Evolutionary conservation across 257 asterid species (phyloP).

Genomic region (Echium plantagineum): DNA sequence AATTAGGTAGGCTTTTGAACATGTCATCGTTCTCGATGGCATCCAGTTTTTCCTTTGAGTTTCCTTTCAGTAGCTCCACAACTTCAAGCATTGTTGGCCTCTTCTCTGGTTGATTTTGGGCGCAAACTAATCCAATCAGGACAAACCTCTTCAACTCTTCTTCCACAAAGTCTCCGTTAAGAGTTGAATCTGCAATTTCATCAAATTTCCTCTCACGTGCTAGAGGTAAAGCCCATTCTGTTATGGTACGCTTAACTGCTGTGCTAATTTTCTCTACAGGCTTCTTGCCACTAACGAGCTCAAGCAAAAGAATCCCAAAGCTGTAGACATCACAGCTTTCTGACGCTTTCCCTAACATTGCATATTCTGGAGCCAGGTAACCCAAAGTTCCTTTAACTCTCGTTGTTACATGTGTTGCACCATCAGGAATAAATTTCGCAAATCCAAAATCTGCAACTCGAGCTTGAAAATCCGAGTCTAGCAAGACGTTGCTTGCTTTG

Average conservation of each 20-base stretch:
- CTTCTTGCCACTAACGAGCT: slow-evolving; percentile 85
- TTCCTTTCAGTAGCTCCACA: slow-evolving; percentile 64
- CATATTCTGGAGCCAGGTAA: slow-evolving; percentile 85
- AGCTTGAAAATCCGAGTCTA: slow-evolving; percentile 65
- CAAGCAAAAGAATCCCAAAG: slow-evolving; percentile 85
- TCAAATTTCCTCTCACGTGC: slow-evolving; percentile 46
- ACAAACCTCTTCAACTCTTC: slow-evolving; percentile 78
- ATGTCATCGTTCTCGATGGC: slow-evolving; percentile 63
- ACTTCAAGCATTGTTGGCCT: slow-evolving; percentile 77
- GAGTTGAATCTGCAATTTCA: slow-evolving; percentile 58
- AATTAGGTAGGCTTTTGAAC: slow-evolving; percentile 36
- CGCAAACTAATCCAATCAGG: slow-evolving; percentile 51
- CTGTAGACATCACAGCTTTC: slow-evolving; percentile 89
- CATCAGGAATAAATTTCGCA: slow-evolving; percentile 79
- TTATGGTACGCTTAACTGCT: slow-evolving; percentile 41
- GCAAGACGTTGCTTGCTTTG: slow-evolving; percentile 80
- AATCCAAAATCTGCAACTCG: slow-evolving; percentile 88
- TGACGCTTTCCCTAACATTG: slow-evolving; percentile 80
- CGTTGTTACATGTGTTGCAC: slow-evolving; percentile 83
- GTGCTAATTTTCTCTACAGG: slow-evolving; percentile 56
- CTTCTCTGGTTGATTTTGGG: slow-evolving; percentile 57
- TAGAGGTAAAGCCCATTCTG: slow-evolving; percentile 79
- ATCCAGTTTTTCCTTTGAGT: slow-evolving; percentile 43
- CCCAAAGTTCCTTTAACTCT: slow-evolving; percentile 84
- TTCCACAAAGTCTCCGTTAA: slow-evolving; percentile 47